A percentile compares a stretch with the other conserved stretches of the same genome.
Evolutionary conservation across 192 early-diverging fungal genomes (phyloP).

Genomic region (Coemansia sp.): DNA sequence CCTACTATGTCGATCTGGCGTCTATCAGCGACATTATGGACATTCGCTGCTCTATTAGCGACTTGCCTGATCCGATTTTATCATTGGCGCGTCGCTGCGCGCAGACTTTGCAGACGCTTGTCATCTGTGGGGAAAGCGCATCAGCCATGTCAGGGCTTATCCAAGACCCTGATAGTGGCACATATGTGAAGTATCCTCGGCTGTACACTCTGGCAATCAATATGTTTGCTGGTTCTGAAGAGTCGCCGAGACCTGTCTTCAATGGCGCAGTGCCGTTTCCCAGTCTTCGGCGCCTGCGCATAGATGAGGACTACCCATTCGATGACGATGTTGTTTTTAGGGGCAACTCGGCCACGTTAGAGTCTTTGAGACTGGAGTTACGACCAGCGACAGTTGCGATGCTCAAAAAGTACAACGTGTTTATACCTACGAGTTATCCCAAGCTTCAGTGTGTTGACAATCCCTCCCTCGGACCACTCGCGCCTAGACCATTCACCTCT

Average conservation of each 20-base stretch:
- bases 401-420: background rate
- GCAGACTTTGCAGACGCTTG: too few relatives aligned
- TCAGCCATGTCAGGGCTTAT: too few relatives aligned
- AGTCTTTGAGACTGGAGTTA: background rate
- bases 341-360: background rate
- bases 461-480: background rate
- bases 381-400: background rate
- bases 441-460: background rate
- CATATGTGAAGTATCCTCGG: slow-evolving; percentile 3
- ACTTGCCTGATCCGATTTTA: too few relatives aligned
- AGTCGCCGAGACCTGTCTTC: too few relatives aligned
- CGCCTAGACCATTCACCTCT: too few relatives aligned
- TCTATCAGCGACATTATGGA: too few relatives aligned
- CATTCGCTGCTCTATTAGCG: too few relatives aligned
- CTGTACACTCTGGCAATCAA: background rate
- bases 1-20: too few relatives aligned
- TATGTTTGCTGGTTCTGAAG: background rate
- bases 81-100: too few relatives aligned
- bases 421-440: background rate
- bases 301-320: slow-evolving; percentile 2
- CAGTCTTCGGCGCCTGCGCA: background rate
- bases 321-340: slow-evolving; percentile 10
- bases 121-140: too few relatives aligned
- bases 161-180: too few relatives aligned
- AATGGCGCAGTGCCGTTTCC: background rate